These are phyloP conservation scores for Pichia deserticola DNA, from an alignment of 805 yeast species.

Conservation along the genomic window DNA sequence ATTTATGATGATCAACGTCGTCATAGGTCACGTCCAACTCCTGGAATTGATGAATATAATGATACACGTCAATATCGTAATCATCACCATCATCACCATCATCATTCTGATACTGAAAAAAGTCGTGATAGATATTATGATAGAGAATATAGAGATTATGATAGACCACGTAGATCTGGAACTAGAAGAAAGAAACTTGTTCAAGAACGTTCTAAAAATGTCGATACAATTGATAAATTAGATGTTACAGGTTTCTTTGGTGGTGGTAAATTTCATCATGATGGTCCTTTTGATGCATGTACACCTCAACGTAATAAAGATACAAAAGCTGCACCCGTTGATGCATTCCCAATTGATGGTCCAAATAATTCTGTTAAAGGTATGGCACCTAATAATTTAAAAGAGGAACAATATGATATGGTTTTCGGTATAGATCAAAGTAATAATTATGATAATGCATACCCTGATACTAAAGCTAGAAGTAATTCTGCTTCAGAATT, in stretches of 20 bases:
- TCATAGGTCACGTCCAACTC: not conserved
- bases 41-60: not conserved
- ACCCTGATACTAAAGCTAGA: conserved; percentile 18
- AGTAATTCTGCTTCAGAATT: not conserved
- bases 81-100: conserved; percentile 11
- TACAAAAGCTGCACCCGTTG: conserved; percentile 74
- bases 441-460: conserved; percentile 41
- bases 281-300: conserved; percentile 98
- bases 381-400: conserved; percentile 44
- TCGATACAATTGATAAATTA: conserved; percentile 89
- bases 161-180: conserved; percentile 20
- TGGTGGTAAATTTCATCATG: conserved; percentile 91
- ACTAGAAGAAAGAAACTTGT: conserved; percentile 32
- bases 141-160: conserved; percentile 13
- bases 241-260: conserved; percentile 96
- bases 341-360: conserved; percentile 93
- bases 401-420: conserved; percentile 57
- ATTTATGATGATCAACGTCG: conserved; percentile 3
- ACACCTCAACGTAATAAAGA: conserved; percentile 88
- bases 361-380: conserved; percentile 85
- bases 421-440: conserved; percentile 60
- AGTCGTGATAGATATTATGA: conserved; percentile 5
- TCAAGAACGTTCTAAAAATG: conserved; percentile 55
- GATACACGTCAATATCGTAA: conserved; percentile 8
- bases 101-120: conserved; percentile 12